Base-by-base conservation (phyloP, 371 early-diverging fungal genomes). In the Mortierella sp. region DNA sequence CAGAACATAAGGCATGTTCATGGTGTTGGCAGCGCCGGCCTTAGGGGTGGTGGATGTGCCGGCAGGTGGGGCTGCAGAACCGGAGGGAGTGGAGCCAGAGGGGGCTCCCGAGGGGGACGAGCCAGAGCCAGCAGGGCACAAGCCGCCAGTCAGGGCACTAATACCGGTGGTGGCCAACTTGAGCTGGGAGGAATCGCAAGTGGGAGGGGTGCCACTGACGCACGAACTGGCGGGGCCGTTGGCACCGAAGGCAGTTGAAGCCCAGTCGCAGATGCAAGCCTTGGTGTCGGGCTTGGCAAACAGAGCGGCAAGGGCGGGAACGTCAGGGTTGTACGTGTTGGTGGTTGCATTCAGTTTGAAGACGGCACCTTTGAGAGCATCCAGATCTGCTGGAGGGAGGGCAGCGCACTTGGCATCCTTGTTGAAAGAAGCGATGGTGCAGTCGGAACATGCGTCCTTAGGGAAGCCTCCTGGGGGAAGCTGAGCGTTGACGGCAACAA, bases 1-100 rank as follows among this genome's bases (percentile, higher is more conserved):
- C 53, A 72, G 51, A 42, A 66, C 61, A 49, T 72, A 66, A 42
- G 73, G 67, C n/a, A 62, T 28, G 62, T 62, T 72, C 31, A 66
- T 30, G 17, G 51, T 43, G 42, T 58, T 27, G n/a, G 23, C 53
- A 26, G 47, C 23, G 51, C 57, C n/a, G n/a, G n/a, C 32, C 58
- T 56, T 53, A 59, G 42, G 12, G 42, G 19, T 23, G 32, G 15
- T 11, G n/a, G 50, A 0, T 8, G 28, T 21, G 23, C n/a, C n/a
- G n/a, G n/a, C n/a, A n/a, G n/a, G n/a, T n/a, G n/a, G n/a, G n/a
- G n/a, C n/a, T n/a, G 60, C 8, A 44, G 70, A 0, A 17, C 31
- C 51, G 39, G 52, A 0, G 21, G 55, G 12, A 23, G 47, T 23
- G 21, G 42, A 8, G 39, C 44, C 15, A 23, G 60, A 6, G 48